These are phyloP conservation scores for Penicillium paneum DNA, from an alignment of 2,329 filamentous ascomycete genomes.

Conservation along the genomic window DNA sequence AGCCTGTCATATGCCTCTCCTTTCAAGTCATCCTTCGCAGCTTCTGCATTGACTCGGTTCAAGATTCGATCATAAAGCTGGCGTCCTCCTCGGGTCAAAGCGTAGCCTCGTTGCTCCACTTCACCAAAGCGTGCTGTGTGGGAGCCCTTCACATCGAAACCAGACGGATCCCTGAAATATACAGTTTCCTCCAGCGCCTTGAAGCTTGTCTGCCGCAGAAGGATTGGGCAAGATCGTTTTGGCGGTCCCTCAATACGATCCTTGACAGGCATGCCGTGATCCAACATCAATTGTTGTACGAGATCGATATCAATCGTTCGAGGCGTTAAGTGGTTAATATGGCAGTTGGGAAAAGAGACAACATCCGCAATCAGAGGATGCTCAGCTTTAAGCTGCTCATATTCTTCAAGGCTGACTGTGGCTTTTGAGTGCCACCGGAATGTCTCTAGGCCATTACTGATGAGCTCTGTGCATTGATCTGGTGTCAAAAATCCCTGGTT, in stretches of 20 bases:
- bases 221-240: conserved; percentile 42
- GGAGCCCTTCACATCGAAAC: conserved; percentile 30
- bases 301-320: conserved; percentile 50
- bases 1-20: conserved; percentile 16
- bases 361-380: conserved; percentile 52
- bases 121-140: conserved; percentile 55
- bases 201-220: conserved; percentile 56
- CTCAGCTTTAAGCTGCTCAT: conserved; percentile 42
- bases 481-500: conserved; percentile 26
- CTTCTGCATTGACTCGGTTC: conserved; percentile 17
- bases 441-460: conserved; percentile 45
- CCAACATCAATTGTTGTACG: conserved; percentile 46
- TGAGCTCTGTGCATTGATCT: conserved; percentile 37
- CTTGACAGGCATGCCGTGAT: conserved; percentile 45
- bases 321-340: conserved; percentile 56
- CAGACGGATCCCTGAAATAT: conserved; percentile 34
- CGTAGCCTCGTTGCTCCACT: conserved; percentile 53
- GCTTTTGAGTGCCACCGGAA: conserved; percentile 50
- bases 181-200: conserved; percentile 51
- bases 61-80: conserved; percentile 49
- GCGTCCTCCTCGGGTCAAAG: conserved; percentile 48
- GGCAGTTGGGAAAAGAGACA: conserved; percentile 42
- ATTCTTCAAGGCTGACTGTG: conserved; percentile 42
- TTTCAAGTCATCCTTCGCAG: conserved; percentile 1
- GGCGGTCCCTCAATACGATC: conserved; percentile 54